Base-by-base conservation (phyloP, 1,284 basidiomycete genomes). In the Malassezia pachydermatis region DNA sequence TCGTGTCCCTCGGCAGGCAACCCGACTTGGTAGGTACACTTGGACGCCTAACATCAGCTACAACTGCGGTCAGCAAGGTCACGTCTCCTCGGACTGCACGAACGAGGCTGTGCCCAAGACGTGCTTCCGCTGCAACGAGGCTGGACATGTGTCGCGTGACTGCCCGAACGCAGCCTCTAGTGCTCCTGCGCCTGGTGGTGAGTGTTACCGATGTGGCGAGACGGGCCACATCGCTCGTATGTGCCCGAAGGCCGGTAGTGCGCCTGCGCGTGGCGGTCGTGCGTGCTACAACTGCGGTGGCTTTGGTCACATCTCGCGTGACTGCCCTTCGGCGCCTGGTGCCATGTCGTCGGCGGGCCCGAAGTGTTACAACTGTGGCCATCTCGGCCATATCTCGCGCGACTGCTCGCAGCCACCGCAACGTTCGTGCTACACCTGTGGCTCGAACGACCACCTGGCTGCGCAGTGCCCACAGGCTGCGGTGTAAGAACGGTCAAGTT, bases 351-450 rank as follows among this genome's bases (percentile, higher is more conserved):
- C 24, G 14, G 49, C 42, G 5, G 44, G 41, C 34, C 53, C 55
- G 44, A 60, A 60, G 43, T 68, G 65, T 64, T 68, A 66, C 65
- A 67, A 67, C 59, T 67, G 65, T 52, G 61, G 63, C 51, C 54
- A 62, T 45, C 36, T 49, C 22, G 65, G 65, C 35, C 65, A 67
- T 55, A 59, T 67, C 36, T 61, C 58, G 53, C 60, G 63, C 39
- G 58, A 65, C 34, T 67, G 65, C 57, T 45, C 58, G 32, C 61
- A 60, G 55, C 65, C 65, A 22, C 54, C 57, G 51, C 59, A 59
- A 51, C 59, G 58, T 52, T 59, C 61, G 45, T 67, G 65, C 59
- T 67, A 67, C 65, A 42, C 42, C 20, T 54, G 52, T 28, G 52
- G 52, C 37, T 30, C 44, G 2, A 35, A 16, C 8, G 50, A 52